Base-by-base conservation (phyloP, 2,329 filamentous ascomycete genomes). In the Exophiala sp. region DNA sequence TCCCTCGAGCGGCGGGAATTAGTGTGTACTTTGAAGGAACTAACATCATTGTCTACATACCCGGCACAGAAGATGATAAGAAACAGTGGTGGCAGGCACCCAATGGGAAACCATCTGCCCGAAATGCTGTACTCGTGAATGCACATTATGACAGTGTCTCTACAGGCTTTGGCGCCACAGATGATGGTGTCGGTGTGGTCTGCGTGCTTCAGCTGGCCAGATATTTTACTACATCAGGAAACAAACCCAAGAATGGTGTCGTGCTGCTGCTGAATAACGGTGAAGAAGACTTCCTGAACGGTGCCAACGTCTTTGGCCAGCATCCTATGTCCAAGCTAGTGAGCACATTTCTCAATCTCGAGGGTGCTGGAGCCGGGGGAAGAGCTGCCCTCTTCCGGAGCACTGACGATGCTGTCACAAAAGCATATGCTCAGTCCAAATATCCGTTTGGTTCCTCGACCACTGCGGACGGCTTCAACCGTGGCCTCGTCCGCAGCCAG, bases 61-160 rank as follows among this genome's bases (percentile, higher is more conserved):
- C 89, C 42, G 94, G 94, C 32, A 83, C 79, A 35, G 82, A 91
- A 48, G 89, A 92, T 61, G 82, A 86, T 21, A 75, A 80, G 29
- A 84, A 85, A 7, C 78, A 83, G 40, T 95, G 89, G 87, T 95
- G 87, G 88, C 77, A 78, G 34, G 70, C 71, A 35, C 70, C 69
- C 39, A 71, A 73, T 52, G 74, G 74, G 58, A 71, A 73, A 57
- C 76, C 77, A 18, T 77, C 78, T 57, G 79, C 80, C 7, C 82
- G 83, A 57, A 87, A 88, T 14, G 89, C 91, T 32, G 90, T 96
- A 14, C 79, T 99, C 41, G 88, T 97, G 62, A 97, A 96, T 69
- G 91, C 92, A 14, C 94, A 97, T 68, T 96, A 94, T 67, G 94
- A 96, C 72, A 91, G 88, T 54, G 94, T 97, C 5, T 89, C 91